A percentile compares a stretch with the other conserved stretches of the same genome.
Evolutionary conservation across 1,284 basidiomycete genomes (phyloP).

Genomic region (Tilletiaria anomala): DNA sequence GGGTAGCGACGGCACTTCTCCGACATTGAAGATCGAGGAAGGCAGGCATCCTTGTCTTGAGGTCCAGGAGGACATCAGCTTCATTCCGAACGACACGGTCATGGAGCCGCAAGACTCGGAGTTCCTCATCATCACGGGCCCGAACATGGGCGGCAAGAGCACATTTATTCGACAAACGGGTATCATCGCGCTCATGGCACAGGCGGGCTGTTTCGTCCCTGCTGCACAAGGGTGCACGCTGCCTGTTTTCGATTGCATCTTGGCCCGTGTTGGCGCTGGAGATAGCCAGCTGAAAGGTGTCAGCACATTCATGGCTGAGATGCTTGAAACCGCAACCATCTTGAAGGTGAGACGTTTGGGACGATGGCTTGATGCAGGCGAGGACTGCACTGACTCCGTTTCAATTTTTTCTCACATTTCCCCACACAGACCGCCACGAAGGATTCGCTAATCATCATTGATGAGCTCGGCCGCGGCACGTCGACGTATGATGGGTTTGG

Average conservation of each 20-base stretch:
- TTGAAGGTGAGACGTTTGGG: constrained; percentile 51
- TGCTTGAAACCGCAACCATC: constrained; percentile 94
- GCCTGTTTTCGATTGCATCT: constrained; percentile 88
- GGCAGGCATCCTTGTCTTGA: constrained; percentile 84
- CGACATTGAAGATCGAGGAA: constrained; percentile 17
- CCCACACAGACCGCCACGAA: constrained; percentile 55
- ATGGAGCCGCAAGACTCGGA: constrained; percentile 67
- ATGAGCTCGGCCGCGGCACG: constrained; percentile 94
- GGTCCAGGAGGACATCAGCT: constrained; percentile 84
- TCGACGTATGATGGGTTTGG: constrained; percentile 98
- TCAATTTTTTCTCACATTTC: too few relatives aligned
- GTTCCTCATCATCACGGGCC: constrained; percentile 69
- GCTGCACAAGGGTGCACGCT: constrained; percentile 51
- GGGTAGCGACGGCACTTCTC: background rate
- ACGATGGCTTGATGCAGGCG: too few relatives aligned
- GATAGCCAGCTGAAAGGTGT: constrained; percentile 95
- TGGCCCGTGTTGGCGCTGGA: constrained; percentile 91
- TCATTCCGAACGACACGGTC: constrained; percentile 86
- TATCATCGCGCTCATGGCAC: constrained; percentile 86
- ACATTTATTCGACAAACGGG: constrained; percentile 52
- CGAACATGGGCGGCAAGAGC: constrained; percentile 20
- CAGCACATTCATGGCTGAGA: constrained; percentile 99
- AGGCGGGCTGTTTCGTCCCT: constrained; percentile 87
- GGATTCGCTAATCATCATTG: constrained; percentile 91
- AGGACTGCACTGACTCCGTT: background rate